Conservation (phyloP, 768 basidiomycete genomes). For the Pulveroboletus sp. region DNA sequence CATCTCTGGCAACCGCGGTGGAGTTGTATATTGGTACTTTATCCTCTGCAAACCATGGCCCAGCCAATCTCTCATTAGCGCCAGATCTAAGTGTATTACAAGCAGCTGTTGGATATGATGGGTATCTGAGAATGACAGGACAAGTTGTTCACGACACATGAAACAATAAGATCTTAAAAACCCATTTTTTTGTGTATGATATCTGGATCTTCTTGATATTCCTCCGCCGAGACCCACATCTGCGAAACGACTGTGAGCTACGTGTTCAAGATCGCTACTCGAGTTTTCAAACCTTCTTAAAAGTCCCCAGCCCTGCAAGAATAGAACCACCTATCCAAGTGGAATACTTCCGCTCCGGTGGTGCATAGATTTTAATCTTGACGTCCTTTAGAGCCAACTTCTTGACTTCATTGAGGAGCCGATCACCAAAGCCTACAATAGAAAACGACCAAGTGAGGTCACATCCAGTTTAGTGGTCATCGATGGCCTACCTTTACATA, state of each 20-base stretch:
- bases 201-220: slow-evolving; percentile 98
- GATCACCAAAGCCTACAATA: slow-evolving; percentile 84
- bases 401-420: slow-evolving; percentile 94
- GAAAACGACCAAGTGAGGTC: slow-evolving; percentile 17
- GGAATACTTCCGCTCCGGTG: slow-evolving; percentile 98
- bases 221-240: slow-evolving; percentile 99
- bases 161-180: slow-evolving; percentile 44
- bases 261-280: not conserved
- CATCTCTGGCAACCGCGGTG: slow-evolving; percentile 36
- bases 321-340: slow-evolving; percentile 98
- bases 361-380: slow-evolving; percentile 99
- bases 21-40: slow-evolving; percentile 39
- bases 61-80: slow-evolving; percentile 21
- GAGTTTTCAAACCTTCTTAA: slow-evolving; percentile 78
- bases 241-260: slow-evolving; percentile 30
- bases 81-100: slow-evolving; percentile 32
- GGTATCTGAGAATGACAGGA: slow-evolving; percentile 30
- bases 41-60: slow-evolving; percentile 23
- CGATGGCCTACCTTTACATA: slow-evolving; percentile 74
- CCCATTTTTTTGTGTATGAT: slow-evolving; percentile 96
- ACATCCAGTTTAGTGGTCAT: slow-evolving; percentile 4
- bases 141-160: slow-evolving; percentile 9
- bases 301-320: slow-evolving; percentile 91
- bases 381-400: slow-evolving; percentile 92
- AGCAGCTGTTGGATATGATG: slow-evolving; percentile 28